Percentiles rank a stretch among this genome's conserved stretches.
phyloP scores from a whole-genome alignment of 1,139 yeast species.

The Kodamaea sp. region DNA sequence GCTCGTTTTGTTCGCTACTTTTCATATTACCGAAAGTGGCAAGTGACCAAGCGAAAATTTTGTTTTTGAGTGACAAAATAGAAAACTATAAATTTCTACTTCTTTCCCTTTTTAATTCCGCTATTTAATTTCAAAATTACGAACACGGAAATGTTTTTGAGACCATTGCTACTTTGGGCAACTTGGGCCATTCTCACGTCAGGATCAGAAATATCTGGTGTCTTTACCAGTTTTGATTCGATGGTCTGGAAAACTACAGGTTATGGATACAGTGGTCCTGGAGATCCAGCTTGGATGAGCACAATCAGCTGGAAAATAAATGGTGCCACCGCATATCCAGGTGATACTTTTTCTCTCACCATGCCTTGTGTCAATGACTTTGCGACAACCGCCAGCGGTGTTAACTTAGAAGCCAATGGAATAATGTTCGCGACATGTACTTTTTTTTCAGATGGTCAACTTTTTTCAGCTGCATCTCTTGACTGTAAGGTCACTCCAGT shows the following conservation, averaged over 20 bases:
- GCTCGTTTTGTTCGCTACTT: too few species aligned
- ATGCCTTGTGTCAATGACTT: constrained; percentile 31
- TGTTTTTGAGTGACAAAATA: background rate
- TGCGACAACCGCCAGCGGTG: constrained; percentile 14
- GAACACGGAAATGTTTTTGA: background rate
- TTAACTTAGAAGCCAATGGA: constrained; percentile 18
- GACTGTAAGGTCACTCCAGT: constrained; percentile 20
- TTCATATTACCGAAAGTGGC: too few species aligned
- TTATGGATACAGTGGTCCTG: constrained; percentile 5
- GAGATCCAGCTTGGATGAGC: constrained; percentile 24
- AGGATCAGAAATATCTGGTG: constrained; percentile 15
- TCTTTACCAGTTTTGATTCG: constrained; percentile 18
- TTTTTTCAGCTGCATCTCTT: constrained; percentile 22
- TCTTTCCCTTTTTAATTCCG: background rate
- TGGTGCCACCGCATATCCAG: constrained; percentile 18
- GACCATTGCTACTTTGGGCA: constrained; percentile 11
- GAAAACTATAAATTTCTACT: background rate
- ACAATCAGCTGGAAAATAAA: constrained; percentile 22
- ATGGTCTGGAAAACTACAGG: constrained; percentile 10
- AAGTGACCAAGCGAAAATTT: background rate
- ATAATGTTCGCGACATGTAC: constrained; percentile 25
- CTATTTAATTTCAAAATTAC: too few species aligned
- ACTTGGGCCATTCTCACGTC: constrained; percentile 4
- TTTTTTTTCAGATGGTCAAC: constrained; percentile 20
- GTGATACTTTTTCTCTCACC: constrained; percentile 30